Evolutionary conservation across 1,139 yeast species (phyloP), one percentile per base, ranked within the genome.

Genomic region (Eremothecium coryli): DNA sequence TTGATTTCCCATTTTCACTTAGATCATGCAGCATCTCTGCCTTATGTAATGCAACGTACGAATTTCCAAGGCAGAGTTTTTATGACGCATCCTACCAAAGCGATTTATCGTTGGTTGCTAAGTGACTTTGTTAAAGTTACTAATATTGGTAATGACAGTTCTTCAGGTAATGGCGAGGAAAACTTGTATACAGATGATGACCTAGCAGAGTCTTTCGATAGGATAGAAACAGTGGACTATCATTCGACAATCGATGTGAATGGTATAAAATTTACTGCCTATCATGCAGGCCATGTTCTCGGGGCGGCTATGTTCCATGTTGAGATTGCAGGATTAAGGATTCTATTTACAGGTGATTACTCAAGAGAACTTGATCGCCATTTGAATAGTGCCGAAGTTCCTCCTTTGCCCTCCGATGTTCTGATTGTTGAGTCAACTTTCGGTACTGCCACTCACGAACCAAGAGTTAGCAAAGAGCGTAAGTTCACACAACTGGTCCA

Each of bases 51-150:
- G 97, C 95, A 86, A 52, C 94, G 86, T 51, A 90, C 98, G 1
- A 82, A 73, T 47, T 90, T 90, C 65, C 77, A 74, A 49, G 99
- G 99, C 2, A 71, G 95, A 36, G 98, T 93, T 5, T 90, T 88
- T 56, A 90, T 90, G 99, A 90, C 98, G 17, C 97, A 90, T 57
- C 98, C 99, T 6, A 90, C 98, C 1, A 93, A 93, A 62, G 98
- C 98, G 23, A 90, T 90, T 40, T 90, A 88, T 55, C 71, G 95
- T 43, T 90, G 98, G 98, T 68, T 90, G 36, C 62, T 90, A 39
- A 80, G 88, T 41, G 99, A 90, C 66, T 93, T 88, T 52, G 97
- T 90, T 16, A 71, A 93, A 50, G 97, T 90, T 22, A 85, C 95
- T 0, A 73, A 81, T 17, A 76, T 81, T 39, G 76, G 82, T 1